Conservation (phyloP, 805 yeast species). For the Candida tammaniensis region DNA sequence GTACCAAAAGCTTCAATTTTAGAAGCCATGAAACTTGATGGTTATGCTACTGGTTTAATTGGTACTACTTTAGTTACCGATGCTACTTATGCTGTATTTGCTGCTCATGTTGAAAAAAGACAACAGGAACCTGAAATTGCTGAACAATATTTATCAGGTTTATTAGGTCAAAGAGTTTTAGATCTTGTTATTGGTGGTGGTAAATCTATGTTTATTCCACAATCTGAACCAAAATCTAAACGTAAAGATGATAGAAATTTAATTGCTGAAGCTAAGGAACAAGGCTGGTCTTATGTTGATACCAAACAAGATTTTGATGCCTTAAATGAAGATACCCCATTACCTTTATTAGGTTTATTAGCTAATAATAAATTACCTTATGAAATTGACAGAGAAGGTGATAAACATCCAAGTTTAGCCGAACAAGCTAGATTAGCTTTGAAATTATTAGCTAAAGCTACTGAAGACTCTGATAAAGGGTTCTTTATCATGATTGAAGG, state of each 20-base stretch:
- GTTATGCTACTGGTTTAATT: slow-evolving; percentile 82
- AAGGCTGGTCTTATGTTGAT: slow-evolving; percentile 67
- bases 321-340: slow-evolving; percentile 52
- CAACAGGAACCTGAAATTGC: slow-evolving; percentile 83
- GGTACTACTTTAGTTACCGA: slow-evolving; percentile 91
- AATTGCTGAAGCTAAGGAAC: slow-evolving; percentile 54
- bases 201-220: slow-evolving; percentile 74
- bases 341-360: slow-evolving; percentile 76
- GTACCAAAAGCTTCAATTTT: slow-evolving; percentile 81
- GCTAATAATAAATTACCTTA: slow-evolving; percentile 81
- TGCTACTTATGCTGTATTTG: slow-evolving; percentile 92
- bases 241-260: slow-evolving; percentile 69
- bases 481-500: slow-evolving; percentile 88
- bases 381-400: slow-evolving; percentile 69
- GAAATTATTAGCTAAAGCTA: slow-evolving; percentile 61
- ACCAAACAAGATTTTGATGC: slow-evolving; percentile 57
- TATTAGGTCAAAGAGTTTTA: slow-evolving; percentile 72
- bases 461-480: slow-evolving; percentile 73
- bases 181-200: slow-evolving; percentile 93
- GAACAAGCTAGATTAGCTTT: slow-evolving; percentile 78
- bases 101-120: slow-evolving; percentile 74
- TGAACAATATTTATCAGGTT: slow-evolving; percentile 81
- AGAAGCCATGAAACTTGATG: slow-evolving; percentile 81
- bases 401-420: slow-evolving; percentile 68
- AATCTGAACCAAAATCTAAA: slow-evolving; percentile 53